Conservation (phyloP, 495 filamentous ascomycete genomes). For the Aspergillus heteromorphus region DNA sequence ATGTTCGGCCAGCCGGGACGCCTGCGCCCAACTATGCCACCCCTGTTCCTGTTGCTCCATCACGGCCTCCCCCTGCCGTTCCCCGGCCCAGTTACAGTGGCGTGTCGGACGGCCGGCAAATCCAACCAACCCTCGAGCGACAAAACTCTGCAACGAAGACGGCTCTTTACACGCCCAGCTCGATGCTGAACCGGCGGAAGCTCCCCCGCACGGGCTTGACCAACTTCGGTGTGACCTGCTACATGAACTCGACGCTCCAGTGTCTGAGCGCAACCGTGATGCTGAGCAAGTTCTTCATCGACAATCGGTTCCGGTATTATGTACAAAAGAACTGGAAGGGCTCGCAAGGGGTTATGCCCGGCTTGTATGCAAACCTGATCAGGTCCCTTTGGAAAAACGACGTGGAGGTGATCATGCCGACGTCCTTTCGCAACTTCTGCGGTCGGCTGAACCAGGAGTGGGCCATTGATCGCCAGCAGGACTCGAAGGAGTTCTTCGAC, state of each 20-base stretch:
- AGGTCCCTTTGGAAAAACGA: conserved; percentile 67
- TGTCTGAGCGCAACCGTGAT: conserved; percentile 69
- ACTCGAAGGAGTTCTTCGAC: conserved; percentile 73
- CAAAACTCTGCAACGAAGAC: conserved; percentile 42
- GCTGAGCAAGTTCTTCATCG: conserved; percentile 64
- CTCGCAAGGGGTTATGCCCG: conserved; percentile 72
- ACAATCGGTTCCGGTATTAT: conserved; percentile 50
- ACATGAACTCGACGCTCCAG: conserved; percentile 86
- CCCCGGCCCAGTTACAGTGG: conserved; percentile 86
- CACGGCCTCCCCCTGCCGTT: conserved; percentile 75
- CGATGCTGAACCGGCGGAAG: conserved; percentile 41
- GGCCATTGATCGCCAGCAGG: conserved; percentile 64
- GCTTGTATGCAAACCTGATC: conserved; percentile 69
- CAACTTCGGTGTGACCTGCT: conserved; percentile 81
- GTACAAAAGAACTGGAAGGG: conserved; percentile 63
- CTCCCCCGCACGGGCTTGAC: conserved; percentile 67
- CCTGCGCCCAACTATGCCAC: conserved; percentile 34
- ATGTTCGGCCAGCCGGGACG: conserved; percentile 18
- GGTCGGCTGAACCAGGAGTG: conserved; percentile 53
- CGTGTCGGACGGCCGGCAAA: conserved; percentile 61
- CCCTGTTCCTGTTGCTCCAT: conserved; percentile 39
- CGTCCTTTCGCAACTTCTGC: conserved; percentile 52
- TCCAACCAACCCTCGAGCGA: conserved; percentile 46
- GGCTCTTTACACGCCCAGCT: conserved; percentile 40
- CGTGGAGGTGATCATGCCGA: conserved; percentile 54